Evolutionary conservation across 2,329 filamentous ascomycete genomes (phyloP), one percentile per base, ranked within the genome.

Genomic region (Aspergillus sp.): DNA sequence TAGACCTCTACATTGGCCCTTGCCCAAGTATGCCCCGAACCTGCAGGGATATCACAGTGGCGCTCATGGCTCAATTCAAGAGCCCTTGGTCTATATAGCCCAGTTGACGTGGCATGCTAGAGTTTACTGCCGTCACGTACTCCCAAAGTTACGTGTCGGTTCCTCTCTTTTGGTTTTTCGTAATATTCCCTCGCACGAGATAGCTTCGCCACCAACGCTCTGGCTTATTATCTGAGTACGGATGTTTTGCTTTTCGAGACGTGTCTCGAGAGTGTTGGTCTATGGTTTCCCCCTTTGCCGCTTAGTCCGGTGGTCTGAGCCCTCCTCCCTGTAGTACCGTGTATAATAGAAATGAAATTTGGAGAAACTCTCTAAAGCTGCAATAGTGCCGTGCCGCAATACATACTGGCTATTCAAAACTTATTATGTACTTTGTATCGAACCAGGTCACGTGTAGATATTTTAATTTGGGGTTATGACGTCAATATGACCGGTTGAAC

Each of bases 71-170:
- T 53, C 47, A 56, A 43, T 43, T 15, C 15, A 21, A 47, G 52
- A 49, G 24, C n/a, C 33, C 46, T 45, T 41, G 37, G 23, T 35
- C n/a, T 43, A 49, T 52, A 41, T 49, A 57, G 43, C 15, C 37
- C 24, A 37, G 56, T 63, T 64, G 63, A 65, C 63, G 63, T 65
- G 61, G 61, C 63, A 62, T n/a, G 40, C 31, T 21, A 31, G 51
- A 50, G 31, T 53, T 39, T 46, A 15, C 12, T 31, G 3, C 6
- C 24, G 12, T 31, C 21, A 19, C 24, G 11, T 27, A 14, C 6
- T 14, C 24, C n/a, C n/a, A 21, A 17, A 56, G 33, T 33, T 21
- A 47, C 19, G 19, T 23, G 21, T 21, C 7, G 35, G 15, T 21
- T 24, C 7, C 8, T 19, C 21, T 24, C 27, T 17, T 21, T 44